These are phyloP conservation scores for Spergularia marina DNA, from an alignment of 148 eudicot genomes.

Conservation along the genomic window DNA sequence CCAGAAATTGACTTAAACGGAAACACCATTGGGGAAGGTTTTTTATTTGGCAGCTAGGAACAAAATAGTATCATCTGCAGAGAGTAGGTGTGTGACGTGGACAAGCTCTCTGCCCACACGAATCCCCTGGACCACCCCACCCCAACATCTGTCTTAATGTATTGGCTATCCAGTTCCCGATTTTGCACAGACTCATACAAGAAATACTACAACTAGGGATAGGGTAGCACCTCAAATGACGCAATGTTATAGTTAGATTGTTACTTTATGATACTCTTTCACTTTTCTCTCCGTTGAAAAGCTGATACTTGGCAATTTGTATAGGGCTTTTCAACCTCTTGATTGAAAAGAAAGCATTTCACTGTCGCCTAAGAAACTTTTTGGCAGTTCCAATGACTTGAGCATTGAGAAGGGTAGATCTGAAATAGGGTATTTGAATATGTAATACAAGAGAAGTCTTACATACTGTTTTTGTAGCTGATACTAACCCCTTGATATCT, in stretches of 20 bases:
- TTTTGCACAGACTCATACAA: too few relatives aligned
- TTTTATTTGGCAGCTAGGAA: too few relatives aligned
- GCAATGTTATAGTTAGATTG: neutral
- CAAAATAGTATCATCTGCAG: too few relatives aligned
- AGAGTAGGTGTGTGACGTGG: too few relatives aligned
- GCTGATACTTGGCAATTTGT: neutral
- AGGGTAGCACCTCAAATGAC: too few relatives aligned
- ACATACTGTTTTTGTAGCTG: neutral
- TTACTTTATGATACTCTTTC: neutral
- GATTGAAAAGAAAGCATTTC: neutral
- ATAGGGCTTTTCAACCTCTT: neutral
- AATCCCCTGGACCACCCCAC: too few relatives aligned
- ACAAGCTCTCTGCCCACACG: too few relatives aligned
- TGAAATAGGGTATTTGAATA: neutral
- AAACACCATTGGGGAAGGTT: too few relatives aligned
- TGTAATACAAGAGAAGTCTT: neutral
- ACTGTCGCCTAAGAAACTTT: neutral
- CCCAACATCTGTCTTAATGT: too few relatives aligned
- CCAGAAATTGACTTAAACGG: too few relatives aligned
- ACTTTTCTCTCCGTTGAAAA: neutral
- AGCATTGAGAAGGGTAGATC: conserved; percentile 1
- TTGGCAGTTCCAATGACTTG: neutral
- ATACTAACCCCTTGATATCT: conserved; percentile 10
- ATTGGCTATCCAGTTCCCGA: too few relatives aligned
- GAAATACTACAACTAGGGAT: too few relatives aligned